These are phyloP conservation scores for Hylodesmum podocarpum DNA, from an alignment of 306 rosid species.

Conservation along the genomic window DNA sequence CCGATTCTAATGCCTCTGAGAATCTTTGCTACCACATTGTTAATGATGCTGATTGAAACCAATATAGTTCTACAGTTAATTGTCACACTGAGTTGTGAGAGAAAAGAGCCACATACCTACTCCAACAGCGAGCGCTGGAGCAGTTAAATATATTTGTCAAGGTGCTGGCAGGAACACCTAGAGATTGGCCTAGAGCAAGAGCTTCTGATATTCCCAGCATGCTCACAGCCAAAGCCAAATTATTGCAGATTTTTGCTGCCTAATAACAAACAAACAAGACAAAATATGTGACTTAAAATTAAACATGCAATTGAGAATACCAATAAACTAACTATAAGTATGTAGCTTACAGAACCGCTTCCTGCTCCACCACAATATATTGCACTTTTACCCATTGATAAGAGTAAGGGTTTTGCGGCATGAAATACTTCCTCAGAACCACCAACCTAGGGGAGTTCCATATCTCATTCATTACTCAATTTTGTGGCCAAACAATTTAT, in stretches of 20 bases:
- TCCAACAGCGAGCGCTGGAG: conserved; percentile 97
- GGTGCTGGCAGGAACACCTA: conserved; percentile 76
- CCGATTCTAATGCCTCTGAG: background rate
- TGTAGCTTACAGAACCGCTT: conserved; percentile 88
- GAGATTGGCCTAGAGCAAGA: conserved; percentile 84
- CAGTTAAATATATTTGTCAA: conserved; percentile 82
- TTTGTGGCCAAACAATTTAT: conserved; percentile 3
- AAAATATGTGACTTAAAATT: background rate
- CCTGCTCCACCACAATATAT: conserved; percentile 87
- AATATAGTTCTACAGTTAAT: background rate
- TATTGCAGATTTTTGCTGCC: conserved; percentile 97
- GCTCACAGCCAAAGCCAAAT: conserved; percentile 91
- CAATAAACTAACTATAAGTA: background rate
- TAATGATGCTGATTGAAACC: background rate
- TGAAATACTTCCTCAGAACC: conserved; percentile 78
- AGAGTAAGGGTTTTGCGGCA: conserved; percentile 67
- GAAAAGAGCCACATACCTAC: conserved; percentile 62
- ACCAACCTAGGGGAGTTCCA: conserved; percentile 70
- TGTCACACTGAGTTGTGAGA: conserved; percentile 4
- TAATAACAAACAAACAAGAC: conserved; percentile 35
- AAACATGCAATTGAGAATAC: background rate
- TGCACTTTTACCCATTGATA: conserved; percentile 81
- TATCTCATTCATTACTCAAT: conserved; percentile 24
- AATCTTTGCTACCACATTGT: conserved; percentile 7
- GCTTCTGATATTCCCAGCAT: conserved; percentile 98